Percentiles rank a stretch among this genome's conserved stretches.
These are phyloP conservation scores for Ophiosphaerella herpotricha DNA, from an alignment of 2,329 filamentous ascomycete genomes.

Conservation along the genomic window DNA sequence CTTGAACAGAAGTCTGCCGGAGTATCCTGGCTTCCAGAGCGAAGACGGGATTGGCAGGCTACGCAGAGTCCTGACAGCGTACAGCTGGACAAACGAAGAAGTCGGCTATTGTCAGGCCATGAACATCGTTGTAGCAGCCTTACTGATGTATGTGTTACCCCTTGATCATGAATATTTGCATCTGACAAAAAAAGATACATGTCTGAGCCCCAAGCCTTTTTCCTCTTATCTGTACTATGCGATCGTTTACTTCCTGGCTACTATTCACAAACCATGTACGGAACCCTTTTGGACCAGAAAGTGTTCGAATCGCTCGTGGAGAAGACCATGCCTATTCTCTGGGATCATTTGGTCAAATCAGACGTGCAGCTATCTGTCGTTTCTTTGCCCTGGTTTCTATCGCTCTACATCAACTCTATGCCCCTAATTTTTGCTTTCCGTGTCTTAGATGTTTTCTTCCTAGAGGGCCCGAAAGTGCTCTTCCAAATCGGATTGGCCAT, in stretches of 20 bases:
- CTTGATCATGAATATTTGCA: conserved; percentile 3
- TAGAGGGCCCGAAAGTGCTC: conserved; percentile 94
- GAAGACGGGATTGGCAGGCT: conserved; percentile 91
- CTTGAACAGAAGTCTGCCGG: conserved; percentile 90
- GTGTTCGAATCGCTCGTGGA: conserved; percentile 99
- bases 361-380: conserved; percentile 98
- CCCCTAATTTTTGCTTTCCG: conserved; percentile 96
- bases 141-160: conserved; percentile 71
- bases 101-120: conserved; percentile 99
- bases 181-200: conserved; percentile 69
- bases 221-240: conserved; percentile 86
- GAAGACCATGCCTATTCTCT: conserved; percentile 96
- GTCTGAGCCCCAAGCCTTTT: conserved; percentile 95
- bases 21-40: conserved; percentile 96
- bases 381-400: conserved; percentile 96
- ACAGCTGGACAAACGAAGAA: conserved; percentile 95
- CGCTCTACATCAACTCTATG: conserved; percentile 99
- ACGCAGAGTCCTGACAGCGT: conserved; percentile 89
- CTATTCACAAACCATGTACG: conserved; percentile 99
- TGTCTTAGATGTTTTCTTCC: conserved; percentile 95
- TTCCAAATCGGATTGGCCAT: conserved; percentile 99
- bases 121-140: conserved; percentile 98
- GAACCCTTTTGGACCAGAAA: conserved; percentile 92
- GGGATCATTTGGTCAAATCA: conserved; percentile 96
- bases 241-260: conserved; percentile 93